Evolutionary conservation across 352 stramenopile genomes (phyloP), one percentile per base, ranked within the genome.

Genomic region (Phytophthora cactorum): DNA sequence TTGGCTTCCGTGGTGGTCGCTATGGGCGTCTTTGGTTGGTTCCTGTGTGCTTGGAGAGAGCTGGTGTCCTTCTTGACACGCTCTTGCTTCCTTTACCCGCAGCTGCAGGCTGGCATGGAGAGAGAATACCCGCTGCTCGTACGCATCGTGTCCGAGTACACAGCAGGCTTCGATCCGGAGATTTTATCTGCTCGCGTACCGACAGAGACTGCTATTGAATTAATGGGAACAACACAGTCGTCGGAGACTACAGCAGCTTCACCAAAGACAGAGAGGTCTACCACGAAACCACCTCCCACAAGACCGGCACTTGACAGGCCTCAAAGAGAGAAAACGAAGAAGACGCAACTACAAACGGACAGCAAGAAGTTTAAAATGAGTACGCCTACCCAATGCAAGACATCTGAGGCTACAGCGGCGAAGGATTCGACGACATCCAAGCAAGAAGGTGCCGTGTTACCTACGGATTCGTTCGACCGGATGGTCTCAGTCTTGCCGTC

Each of bases 111-210:
- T 11, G 87, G 87, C 1, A 77, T 95, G 47, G 82, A 89, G 59
- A 77, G 76, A 38, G 87, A 95, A 45, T 95, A 89, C 59, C 87
- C 87, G 31, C 59, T 93, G 46, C 67, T 95, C 5, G 87, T 91
- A 22, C 87, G 90, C 32, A 95, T 95, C 12, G 79, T 95, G 31
- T 93, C 84, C 15, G 87, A 95, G 66, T 93, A 93, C 62, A 92
- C 84, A 9, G 86, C 86, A 10, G 84, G 81, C 2, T 91, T 95
- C 55, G 86, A 95, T 56, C 87, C 87, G 4, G 80, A 83, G 54
- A 88, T 95, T 55, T 75, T 95, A 47, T 89, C 82, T 0, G 74
- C 55, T 51, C 66, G 54, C 8, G 63, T 66, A 22, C 65, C 53
- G 27, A 77, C 65, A 14, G 54, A 55, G n/a, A 72, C 52, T 34